phyloP scores from a whole-genome alignment of 2,329 filamentous ascomycete species.

The Claviceps lovelessii region DNA sequence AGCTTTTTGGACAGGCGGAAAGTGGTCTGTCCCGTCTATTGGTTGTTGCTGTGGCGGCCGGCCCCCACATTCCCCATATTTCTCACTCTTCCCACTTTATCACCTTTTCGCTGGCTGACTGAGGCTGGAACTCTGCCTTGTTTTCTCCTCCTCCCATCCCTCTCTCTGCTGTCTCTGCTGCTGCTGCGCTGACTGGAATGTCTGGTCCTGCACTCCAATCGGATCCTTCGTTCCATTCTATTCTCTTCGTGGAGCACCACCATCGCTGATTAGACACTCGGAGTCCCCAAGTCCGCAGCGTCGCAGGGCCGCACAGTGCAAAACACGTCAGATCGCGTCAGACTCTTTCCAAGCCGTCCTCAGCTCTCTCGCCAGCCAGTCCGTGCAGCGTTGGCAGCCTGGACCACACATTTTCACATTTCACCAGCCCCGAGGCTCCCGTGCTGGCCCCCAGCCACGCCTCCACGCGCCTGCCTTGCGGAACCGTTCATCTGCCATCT shows the following conservation, averaged over 20 bases:
- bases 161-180: background rate
- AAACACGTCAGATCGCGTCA: no score
- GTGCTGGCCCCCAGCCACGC: background rate
- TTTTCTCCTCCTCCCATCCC: background rate
- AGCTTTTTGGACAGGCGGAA: no score
- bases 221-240: background rate
- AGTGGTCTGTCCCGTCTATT: no score
- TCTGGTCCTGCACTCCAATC: background rate
- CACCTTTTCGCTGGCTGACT: no score
- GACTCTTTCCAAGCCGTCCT: no score
- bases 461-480: background rate
- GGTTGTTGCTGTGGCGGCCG: constrained; percentile 2
- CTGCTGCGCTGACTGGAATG: background rate
- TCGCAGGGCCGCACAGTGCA: no score
- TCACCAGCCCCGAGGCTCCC: background rate
- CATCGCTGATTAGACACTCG: no score
- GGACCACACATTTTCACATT: background rate
- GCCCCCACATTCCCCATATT: background rate
- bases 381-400: background rate
- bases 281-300: no score
- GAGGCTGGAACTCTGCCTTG: constrained; percentile 1
- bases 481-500: no score
- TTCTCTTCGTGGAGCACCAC: background rate
- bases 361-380: background rate
- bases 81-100: no score